phyloP scores from a whole-genome alignment of 1,284 basidiomycete genomes.

The Austropuccinia psidii region DNA sequence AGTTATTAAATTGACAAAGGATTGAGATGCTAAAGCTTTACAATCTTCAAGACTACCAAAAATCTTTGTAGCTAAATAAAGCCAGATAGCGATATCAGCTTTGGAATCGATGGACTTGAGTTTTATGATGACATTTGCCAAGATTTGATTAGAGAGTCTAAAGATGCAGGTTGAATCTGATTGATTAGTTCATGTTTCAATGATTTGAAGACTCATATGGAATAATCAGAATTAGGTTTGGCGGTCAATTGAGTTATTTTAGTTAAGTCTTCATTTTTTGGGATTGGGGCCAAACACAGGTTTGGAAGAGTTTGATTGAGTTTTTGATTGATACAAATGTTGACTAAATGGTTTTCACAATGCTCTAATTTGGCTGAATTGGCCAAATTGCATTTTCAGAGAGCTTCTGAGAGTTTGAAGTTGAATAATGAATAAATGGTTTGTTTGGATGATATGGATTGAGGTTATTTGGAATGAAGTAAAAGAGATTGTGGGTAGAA shows the following conservation, averaged over 20 bases:
- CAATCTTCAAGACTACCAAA: too few species aligned
- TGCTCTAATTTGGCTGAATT: slow-evolving; percentile 10
- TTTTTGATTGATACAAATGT: slow-evolving; percentile 22
- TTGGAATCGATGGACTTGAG: too few species aligned
- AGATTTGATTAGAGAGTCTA: slow-evolving; percentile 16
- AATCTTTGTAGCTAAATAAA: too few species aligned
- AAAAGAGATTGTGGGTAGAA: too few species aligned
- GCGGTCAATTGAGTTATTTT: neutral
- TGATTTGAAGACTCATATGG: slow-evolving; percentile 1
- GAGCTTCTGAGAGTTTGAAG: too few species aligned
- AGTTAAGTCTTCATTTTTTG: slow-evolving; percentile 10
- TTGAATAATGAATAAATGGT: too few species aligned
- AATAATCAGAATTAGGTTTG: slow-evolving; percentile 24
- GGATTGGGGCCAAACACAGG: slow-evolving; percentile 13
- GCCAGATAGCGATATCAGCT: too few species aligned
- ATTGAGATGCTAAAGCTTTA: too few species aligned
- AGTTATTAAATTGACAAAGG: too few species aligned
- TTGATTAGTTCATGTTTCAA: slow-evolving; percentile 1
- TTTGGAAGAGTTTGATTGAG: slow-evolving; percentile 31
- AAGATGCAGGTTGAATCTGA: slow-evolving; percentile 20
- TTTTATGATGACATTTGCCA: slow-evolving; percentile 6
- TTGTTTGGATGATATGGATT: too few species aligned
- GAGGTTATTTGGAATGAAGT: too few species aligned
- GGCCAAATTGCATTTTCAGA: slow-evolving; percentile 18
- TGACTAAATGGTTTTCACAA: slow-evolving; percentile 10